Percentiles rank a stretch among this genome's conserved stretches.
Conservation (phyloP, 1,284 basidiomycete genomes). For the Thelephora terrestris region DNA sequence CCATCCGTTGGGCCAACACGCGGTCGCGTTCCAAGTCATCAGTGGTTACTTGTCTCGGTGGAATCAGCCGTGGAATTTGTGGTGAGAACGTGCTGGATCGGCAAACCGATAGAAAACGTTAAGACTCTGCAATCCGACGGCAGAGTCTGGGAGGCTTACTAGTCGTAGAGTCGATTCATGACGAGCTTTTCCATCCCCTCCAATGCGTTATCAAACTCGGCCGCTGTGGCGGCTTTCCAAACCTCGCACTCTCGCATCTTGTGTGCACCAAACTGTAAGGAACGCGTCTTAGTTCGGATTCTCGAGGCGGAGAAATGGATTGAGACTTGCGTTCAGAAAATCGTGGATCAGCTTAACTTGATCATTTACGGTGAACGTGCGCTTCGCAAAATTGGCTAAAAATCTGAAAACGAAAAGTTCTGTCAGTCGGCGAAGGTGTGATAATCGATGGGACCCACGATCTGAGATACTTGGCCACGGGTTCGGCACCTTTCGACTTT, state of each 20-base stretch:
- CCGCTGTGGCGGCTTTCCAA: conserved; percentile 68
- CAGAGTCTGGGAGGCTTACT: conserved; percentile 43
- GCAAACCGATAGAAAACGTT: conserved; percentile 1
- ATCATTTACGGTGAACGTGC: conserved; percentile 81
- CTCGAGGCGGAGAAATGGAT: conserved; percentile 1
- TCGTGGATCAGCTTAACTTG: conserved; percentile 92
- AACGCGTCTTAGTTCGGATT: not conserved
- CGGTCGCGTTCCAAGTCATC: conserved; percentile 95
- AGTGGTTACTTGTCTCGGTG: conserved; percentile 75
- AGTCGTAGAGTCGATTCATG: conserved; percentile 96
- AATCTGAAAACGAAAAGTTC: conserved; percentile 43
- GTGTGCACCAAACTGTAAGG: conserved; percentile 66
- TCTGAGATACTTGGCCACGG: conserved; percentile 83
- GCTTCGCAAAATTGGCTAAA: conserved; percentile 83
- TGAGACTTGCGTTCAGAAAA: conserved; percentile 66
- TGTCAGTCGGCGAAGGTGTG: conserved; percentile 1
- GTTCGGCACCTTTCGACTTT: conserved; percentile 75
- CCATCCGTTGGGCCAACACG: conserved; percentile 85
- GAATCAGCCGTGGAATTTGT: conserved; percentile 51
- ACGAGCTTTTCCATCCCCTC: conserved; percentile 99
- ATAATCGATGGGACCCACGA: conserved; percentile 47
- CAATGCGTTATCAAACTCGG: conserved; percentile 93
- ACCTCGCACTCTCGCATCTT: conserved; percentile 82
- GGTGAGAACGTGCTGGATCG: conserved; percentile 78
- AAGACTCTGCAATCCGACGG: not conserved